Evolutionary conservation across 139 green algal species (phyloP), one percentile per base, ranked within the genome.

Genomic region (Chlamydomonas incerta): DNA sequence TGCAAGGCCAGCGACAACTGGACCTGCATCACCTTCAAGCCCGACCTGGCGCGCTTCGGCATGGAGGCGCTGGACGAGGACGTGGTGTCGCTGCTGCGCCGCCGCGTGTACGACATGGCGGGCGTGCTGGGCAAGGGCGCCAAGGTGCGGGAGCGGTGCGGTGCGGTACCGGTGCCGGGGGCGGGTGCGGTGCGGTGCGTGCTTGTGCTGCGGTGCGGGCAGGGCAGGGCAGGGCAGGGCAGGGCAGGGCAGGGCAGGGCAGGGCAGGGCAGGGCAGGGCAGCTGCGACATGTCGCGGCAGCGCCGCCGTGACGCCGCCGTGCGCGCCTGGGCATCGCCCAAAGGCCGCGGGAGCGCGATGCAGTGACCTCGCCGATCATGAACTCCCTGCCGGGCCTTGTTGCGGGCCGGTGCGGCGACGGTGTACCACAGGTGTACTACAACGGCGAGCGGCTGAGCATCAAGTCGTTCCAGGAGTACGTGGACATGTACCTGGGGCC

Each of bases 391-490:
- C 1, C 63, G 29, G 13, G 63, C 13, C 13, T 63, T 5, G n/a
- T 41, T 3, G 65, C 14, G n/a, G n/a, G n/a, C n/a, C n/a, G n/a
- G n/a, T 8, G 41, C 41, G 41, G 41, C 41, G 41, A 8, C 41
- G 41, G 6, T 50, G 41, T 50, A 50, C 41, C 31, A 50, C 89
- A 97, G 94, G 94, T 99, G 46, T 98, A 91, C 81, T 91, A 98
- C 65, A 99, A 99, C 89, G 97, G 96, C 35, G 74, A 86, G 50
- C 87, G 87, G 26, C 37, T 99, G 46, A 86, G 90, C 20, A 89
- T 99, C 58, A 98, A 98, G 91, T 92, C 74, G 33, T 99, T 99
- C 83, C 82, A 92, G 34, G 96, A 99, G 58, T 99, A 99, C 87
- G 95, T 98, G 33, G 93, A 97, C 76, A 79, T 99, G 83, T 99